Conservation (phyloP, 768 basidiomycete genomes). For the Pleurotus cornucopiae region DNA sequence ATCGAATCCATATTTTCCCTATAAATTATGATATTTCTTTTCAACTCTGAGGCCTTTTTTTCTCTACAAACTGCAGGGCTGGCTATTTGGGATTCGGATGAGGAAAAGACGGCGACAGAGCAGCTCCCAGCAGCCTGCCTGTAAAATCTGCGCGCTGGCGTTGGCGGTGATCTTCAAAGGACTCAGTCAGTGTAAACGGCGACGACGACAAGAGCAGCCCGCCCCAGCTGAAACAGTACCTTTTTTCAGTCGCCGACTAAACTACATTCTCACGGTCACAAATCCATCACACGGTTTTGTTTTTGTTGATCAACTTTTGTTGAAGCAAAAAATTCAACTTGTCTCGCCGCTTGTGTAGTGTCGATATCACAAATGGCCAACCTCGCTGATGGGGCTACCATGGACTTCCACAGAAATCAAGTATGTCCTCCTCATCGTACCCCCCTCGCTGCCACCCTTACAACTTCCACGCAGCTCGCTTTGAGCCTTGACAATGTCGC, state of each 20-base stretch:
- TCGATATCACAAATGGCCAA: conserved; percentile 18
- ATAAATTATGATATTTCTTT: conserved; percentile 33
- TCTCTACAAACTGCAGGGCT: conserved; percentile 10
- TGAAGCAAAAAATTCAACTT: background rate
- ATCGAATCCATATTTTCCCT: conserved; percentile 24
- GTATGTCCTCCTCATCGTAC: conserved; percentile 17
- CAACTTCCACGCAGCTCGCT: conserved; percentile 40
- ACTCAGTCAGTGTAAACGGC: background rate
- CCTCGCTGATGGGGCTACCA: conserved; percentile 18
- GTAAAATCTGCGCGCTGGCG: conserved; percentile 6
- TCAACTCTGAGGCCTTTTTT: conserved; percentile 23
- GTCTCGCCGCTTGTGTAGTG: background rate
- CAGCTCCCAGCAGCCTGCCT: conserved; percentile 1
- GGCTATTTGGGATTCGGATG: conserved; percentile 1
- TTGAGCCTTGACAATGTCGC: conserved; percentile 53
- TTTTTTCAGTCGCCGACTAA: conserved; percentile 27
- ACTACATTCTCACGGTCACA: conserved; percentile 29
- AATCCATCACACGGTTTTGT: background rate
- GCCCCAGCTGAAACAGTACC: background rate
- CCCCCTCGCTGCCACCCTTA: background rate
- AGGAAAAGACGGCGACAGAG: background rate
- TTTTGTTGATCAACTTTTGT: background rate
- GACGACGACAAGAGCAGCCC: too few species aligned
- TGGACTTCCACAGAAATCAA: conserved; percentile 29
- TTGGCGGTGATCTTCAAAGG: conserved; percentile 5